Base-by-base conservation (phyloP, 768 basidiomycete species). In the Naganishia randhawae region DNA sequence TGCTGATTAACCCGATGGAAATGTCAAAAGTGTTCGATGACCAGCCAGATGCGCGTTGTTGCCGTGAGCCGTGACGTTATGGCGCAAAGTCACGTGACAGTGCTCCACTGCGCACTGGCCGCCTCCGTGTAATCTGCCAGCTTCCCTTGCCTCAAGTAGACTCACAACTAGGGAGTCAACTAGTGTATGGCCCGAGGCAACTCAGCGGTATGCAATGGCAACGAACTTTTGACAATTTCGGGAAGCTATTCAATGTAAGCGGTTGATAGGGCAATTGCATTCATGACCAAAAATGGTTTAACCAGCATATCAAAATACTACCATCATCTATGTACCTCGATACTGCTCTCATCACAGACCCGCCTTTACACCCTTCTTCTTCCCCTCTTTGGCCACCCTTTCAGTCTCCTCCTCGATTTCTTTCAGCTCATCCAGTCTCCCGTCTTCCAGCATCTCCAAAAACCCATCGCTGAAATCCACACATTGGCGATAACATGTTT, bases 401-500 rank as follows among this genome's bases (percentile, higher is more conserved):
- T 62, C 63, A 61, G 31, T 42, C 54, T 31, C 51, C 65, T 48
- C 53, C 54, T 41, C 63, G 35, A 62, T 65, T 54, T 19, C 68
- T 55, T 51, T 41, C 33, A 54, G 57, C 25, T 10, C 65, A 41
- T 52, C 22, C 61, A 57, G 17, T 63, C 65, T 22, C 50, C 63
- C 67, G 65, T 67, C 64, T 51, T 68, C 71, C 55, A 68, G 35
- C 67, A 45, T 62, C 35, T 66, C 72, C 68, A 69, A 52, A 78
- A 95, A 91, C 17, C 90, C 91, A 67, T 89, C 84, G 0, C 88
- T 88, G 35, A 92, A 85, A 52, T 75, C 76, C 29, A 86, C 83
- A 73, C 92, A 93, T 76, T 91, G 89, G 72, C 87, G 80, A 72
- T 87, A 94, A n/a, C 86, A 85, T 51, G 81, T 80, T 75, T 92